These are phyloP conservation scores for Podila epicladia DNA, from an alignment of 192 early-diverging fungal species.

Conservation along the genomic window DNA sequence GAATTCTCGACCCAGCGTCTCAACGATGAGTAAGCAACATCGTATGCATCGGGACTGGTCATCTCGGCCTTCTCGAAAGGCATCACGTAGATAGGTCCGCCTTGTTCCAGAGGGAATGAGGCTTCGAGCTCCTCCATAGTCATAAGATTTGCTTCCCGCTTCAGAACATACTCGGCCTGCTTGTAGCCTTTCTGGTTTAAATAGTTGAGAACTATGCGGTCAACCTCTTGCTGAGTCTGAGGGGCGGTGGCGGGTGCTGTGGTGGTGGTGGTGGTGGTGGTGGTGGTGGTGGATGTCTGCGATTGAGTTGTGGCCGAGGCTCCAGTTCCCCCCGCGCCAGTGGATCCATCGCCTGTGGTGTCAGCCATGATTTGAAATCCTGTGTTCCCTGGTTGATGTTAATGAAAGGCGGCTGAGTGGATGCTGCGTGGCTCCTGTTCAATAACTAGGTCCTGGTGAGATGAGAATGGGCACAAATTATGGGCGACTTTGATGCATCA, in stretches of 20 bases:
- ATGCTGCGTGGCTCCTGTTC: neutral
- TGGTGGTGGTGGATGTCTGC: neutral
- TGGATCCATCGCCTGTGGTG: constrained; percentile 22
- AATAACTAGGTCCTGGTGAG: neutral
- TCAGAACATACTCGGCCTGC: constrained; percentile 70
- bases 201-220: constrained; percentile 74
- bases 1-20: constrained; percentile 93
- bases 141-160: constrained; percentile 65
- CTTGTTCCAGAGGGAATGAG: constrained; percentile 42
- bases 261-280: neutral
- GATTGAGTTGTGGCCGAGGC: neutral
- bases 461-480: neutral
- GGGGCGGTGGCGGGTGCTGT: constrained; percentile 19
- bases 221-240: constrained; percentile 55
- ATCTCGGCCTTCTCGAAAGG: constrained; percentile 68
- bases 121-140: constrained; percentile 56
- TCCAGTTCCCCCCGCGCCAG: constrained; percentile 9
- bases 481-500: neutral
- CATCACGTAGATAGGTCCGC: constrained; percentile 71
- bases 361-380: constrained; percentile 25
- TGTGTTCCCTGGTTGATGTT: no score
- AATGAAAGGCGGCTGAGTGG: neutral
- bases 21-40: constrained; percentile 79
- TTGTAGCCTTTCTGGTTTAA: constrained; percentile 75
- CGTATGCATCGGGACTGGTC: constrained; percentile 83